phyloP scores from a whole-genome alignment of 805 yeast genomes.

The Metschnikowia rubicola region DNA sequence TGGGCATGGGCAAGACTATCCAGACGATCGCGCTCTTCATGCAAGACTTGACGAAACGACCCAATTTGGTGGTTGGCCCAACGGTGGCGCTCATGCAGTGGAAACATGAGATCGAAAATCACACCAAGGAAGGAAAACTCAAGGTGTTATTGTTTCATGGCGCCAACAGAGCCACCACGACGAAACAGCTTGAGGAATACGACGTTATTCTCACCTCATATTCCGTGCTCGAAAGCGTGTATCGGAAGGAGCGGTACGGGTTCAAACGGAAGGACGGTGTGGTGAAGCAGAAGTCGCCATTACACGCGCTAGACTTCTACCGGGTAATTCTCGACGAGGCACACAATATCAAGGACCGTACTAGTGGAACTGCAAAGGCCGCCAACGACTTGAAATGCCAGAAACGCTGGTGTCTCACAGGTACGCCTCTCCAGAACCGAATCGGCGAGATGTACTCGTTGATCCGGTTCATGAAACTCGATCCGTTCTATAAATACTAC shows the following conservation, averaged over 20 bases:
- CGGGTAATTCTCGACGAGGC: constrained; percentile 94
- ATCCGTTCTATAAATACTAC: constrained; percentile 84
- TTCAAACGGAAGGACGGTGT: constrained; percentile 68
- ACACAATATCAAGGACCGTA: constrained; percentile 93
- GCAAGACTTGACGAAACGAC: constrained; percentile 61
- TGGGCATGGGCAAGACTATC: constrained; percentile 99
- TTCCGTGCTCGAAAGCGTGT: constrained; percentile 85
- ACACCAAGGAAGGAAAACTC: constrained; percentile 63
- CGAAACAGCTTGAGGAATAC: constrained; percentile 53
- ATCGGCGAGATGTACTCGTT: constrained; percentile 95
- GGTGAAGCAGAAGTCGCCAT: constrained; percentile 68
- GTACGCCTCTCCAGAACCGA: constrained; percentile 94
- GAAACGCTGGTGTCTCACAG: constrained; percentile 88
- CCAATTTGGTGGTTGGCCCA: constrained; percentile 91
- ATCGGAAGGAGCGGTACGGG: constrained; percentile 78
- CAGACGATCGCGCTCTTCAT: constrained; percentile 89
- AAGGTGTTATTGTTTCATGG: constrained; percentile 81
- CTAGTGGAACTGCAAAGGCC: constrained; percentile 89
- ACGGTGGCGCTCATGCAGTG: constrained; percentile 99
- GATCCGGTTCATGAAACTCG: constrained; percentile 75
- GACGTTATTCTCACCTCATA: constrained; percentile 91
- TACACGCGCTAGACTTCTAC: constrained; percentile 74
- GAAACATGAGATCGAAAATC: constrained; percentile 87
- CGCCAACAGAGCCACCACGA: constrained; percentile 61
- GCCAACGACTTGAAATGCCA: constrained; percentile 70